Evolutionary conservation across 1,284 basidiomycete species (phyloP).

Genomic region (Fomes fomentarius): DNA sequence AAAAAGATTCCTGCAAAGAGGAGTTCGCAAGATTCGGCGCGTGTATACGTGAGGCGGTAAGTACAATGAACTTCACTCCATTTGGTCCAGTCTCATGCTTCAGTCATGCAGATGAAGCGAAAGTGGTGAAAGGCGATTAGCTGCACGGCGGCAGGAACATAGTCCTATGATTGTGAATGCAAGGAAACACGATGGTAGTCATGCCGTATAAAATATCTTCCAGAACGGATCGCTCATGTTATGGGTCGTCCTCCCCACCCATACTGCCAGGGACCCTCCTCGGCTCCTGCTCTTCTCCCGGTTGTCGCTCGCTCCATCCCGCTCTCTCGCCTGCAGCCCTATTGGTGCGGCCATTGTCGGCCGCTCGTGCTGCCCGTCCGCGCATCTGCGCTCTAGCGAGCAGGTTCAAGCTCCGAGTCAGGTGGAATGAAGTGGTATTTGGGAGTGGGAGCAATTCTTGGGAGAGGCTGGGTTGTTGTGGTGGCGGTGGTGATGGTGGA

Average conservation of each 20-base stretch:
- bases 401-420: constrained; percentile 54
- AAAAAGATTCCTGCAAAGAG: constrained; percentile 74
- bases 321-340: background rate
- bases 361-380: constrained; percentile 28
- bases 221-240: constrained; percentile 22
- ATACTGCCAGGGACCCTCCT: constrained; percentile 47
- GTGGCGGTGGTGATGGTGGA: constrained; percentile 46
- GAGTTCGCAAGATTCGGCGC: constrained; percentile 79
- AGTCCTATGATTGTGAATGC: background rate
- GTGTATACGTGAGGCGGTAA: constrained; percentile 73
- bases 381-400: constrained; percentile 47
- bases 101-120: constrained; percentile 60
- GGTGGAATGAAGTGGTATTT: constrained; percentile 57
- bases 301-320: constrained; percentile 24
- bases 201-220: constrained; percentile 1
- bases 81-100: background rate
- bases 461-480: constrained; percentile 22
- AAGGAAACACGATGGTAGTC: constrained; percentile 2
- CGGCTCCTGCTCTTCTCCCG: constrained; percentile 17
- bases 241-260: constrained; percentile 34
- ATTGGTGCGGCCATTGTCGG: background rate
- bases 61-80: background rate
- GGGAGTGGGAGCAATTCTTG: constrained; percentile 58
- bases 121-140: constrained; percentile 49
- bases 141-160: constrained; percentile 2